These are phyloP conservation scores for Penicillium canariense DNA, from an alignment of 495 filamentous ascomycete genomes.

Conservation along the genomic window DNA sequence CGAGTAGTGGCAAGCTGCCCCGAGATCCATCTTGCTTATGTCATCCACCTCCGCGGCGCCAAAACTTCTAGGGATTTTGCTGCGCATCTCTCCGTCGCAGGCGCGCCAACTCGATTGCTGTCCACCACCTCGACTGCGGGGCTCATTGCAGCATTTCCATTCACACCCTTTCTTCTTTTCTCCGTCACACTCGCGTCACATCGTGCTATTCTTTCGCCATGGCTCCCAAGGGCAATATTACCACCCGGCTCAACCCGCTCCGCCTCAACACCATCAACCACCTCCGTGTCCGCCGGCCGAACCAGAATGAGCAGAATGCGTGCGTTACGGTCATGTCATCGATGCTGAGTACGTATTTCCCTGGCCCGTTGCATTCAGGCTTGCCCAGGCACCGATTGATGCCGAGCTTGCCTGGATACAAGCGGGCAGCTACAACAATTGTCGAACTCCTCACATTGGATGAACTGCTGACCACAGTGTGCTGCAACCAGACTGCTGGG, in stretches of 20 bases:
- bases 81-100: slow-evolving; percentile 11
- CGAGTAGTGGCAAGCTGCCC: slow-evolving; percentile 8
- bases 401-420: background rate
- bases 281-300: slow-evolving; percentile 80
- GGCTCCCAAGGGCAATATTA: slow-evolving; percentile 48
- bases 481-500: slow-evolving; percentile 77
- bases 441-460: background rate
- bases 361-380: background rate
- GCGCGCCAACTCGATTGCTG: slow-evolving; percentile 17
- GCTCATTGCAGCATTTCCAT: slow-evolving; percentile 11
- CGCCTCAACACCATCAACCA: slow-evolving; percentile 83
- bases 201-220: slow-evolving; percentile 40
- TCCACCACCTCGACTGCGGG: no score
- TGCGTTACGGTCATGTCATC: slow-evolving; percentile 83
- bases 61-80: slow-evolving; percentile 32
- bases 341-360: slow-evolving; percentile 72
- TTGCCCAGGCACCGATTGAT: background rate
- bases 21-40: slow-evolving; percentile 21
- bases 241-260: slow-evolving; percentile 58
- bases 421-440: background rate
- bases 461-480: slow-evolving; percentile 8
- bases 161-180: background rate
- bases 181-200: slow-evolving; percentile 19
- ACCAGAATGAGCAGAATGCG: slow-evolving; percentile 70
- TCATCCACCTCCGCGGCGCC: slow-evolving; percentile 45